phyloP scores from a whole-genome alignment of 73 alveolate species.

The Blepharisma japonicum region DNA sequence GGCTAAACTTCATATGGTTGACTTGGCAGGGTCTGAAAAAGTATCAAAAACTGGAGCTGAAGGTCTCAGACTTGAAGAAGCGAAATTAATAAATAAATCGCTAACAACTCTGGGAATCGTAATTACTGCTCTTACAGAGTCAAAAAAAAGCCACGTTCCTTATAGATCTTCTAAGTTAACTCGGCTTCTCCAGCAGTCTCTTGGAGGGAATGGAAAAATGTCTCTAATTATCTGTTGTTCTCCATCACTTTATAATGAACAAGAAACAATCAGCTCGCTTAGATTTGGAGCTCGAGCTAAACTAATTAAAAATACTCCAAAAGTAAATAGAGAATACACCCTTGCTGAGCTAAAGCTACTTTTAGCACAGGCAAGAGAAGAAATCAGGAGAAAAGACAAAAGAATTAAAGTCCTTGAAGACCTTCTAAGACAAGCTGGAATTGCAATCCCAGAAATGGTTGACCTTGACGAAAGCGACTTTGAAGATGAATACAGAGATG shows the following conservation, averaged over 20 bases:
- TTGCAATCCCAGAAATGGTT: conserved; percentile 66
- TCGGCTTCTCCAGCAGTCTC: conserved; percentile 90
- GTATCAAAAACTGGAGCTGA: conserved; percentile 89
- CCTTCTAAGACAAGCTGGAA: conserved; percentile 84
- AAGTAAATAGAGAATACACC: conserved; percentile 55
- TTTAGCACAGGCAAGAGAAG: neutral
- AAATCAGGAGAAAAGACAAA: conserved; percentile 16
- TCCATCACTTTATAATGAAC: conserved; percentile 96
- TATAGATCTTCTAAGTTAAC: conserved; percentile 97
- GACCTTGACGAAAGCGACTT: conserved; percentile 61
- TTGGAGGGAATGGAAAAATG: conserved; percentile 98
- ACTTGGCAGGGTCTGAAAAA: conserved; percentile 96
- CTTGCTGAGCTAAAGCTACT: conserved; percentile 8
- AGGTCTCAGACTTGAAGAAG: conserved; percentile 91
- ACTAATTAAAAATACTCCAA: conserved; percentile 92
- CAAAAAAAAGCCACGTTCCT: conserved; percentile 87
- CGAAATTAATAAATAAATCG: conserved; percentile 86
- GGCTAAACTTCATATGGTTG: conserved; percentile 91
- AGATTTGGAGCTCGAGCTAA: conserved; percentile 97
- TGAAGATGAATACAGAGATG: no score
- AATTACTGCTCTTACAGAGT: conserved; percentile 83
- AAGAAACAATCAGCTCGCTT: conserved; percentile 94
- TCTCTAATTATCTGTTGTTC: conserved; percentile 95
- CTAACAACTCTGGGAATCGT: conserved; percentile 90
- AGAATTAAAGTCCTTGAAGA: conserved; percentile 60